These are phyloP conservation scores for Apiotrichum domesticum DNA, from an alignment of 1,284 basidiomycete genomes.

Conservation along the genomic window DNA sequence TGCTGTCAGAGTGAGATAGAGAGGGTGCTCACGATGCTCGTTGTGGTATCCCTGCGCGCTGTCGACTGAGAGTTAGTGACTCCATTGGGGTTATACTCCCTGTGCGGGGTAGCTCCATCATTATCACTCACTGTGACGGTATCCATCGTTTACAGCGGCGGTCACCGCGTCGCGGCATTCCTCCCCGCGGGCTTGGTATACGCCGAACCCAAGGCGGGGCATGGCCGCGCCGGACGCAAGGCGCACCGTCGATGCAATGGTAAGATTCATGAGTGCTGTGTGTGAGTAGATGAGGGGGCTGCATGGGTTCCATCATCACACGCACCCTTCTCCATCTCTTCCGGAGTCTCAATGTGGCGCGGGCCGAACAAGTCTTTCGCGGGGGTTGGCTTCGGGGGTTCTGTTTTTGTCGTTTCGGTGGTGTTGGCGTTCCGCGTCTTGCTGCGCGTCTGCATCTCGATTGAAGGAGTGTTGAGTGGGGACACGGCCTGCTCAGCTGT, in stretches of 20 bases:
- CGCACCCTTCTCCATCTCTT: slow-evolving; percentile 6
- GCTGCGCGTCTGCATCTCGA: background rate
- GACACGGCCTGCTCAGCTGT: no score
- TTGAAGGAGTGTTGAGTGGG: no score
- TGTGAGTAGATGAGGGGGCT: no score
- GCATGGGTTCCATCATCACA: background rate
- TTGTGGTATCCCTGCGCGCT: slow-evolving; percentile 65
- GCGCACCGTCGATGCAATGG: slow-evolving; percentile 31
- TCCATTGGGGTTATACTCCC: background rate
- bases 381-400: background rate
- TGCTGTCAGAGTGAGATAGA: slow-evolving; percentile 3
- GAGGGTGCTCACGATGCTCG: slow-evolving; percentile 60
- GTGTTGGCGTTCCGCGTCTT: background rate
- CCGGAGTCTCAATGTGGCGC: background rate
- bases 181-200: slow-evolving; percentile 62
- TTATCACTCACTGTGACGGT: slow-evolving; percentile 52
- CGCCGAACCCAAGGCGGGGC: slow-evolving; percentile 74
- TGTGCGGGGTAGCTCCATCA: background rate
- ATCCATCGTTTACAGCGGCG: slow-evolving; percentile 66
- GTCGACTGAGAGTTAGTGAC: slow-evolving; percentile 23
- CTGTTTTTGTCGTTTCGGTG: background rate
- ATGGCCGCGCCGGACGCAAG: slow-evolving; percentile 49
- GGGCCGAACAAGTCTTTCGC: background rate
- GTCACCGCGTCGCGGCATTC: slow-evolving; percentile 56
- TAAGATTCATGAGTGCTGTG: slow-evolving; percentile 10